phyloP scores from a whole-genome alignment of 371 early-diverging fungal genomes.

The Sporodiniella umbellata region DNA sequence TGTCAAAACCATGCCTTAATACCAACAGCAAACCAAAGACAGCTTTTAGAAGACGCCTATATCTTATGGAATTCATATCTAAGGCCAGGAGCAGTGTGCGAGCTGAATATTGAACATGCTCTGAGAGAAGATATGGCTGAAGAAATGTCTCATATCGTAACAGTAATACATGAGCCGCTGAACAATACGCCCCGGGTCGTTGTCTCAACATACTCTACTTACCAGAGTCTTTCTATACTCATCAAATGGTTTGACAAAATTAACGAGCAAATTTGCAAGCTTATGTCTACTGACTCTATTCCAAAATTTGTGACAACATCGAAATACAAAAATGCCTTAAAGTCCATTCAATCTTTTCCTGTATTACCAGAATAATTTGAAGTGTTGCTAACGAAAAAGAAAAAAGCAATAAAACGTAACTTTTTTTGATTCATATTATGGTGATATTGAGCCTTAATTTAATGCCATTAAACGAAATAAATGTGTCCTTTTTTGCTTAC shows the following conservation, averaged over 20 bases:
- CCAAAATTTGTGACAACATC: slow-evolving; percentile 61
- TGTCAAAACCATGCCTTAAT: neutral
- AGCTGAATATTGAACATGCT: slow-evolving; percentile 41
- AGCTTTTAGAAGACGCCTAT: slow-evolving; percentile 45
- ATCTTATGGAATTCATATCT: slow-evolving; percentile 46
- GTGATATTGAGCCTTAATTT: too few relatives aligned
- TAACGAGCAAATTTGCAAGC: slow-evolving; percentile 53
- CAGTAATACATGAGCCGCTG: slow-evolving; percentile 3
- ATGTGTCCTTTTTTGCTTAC: too few relatives aligned
- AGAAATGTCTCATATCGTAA: slow-evolving; percentile 24
- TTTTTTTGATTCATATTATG: too few relatives aligned
- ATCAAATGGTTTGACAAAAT: slow-evolving; percentile 53
- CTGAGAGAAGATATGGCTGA: slow-evolving; percentile 26
- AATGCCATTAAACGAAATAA: too few relatives aligned
- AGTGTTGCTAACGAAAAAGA: too few relatives aligned
- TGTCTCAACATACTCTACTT: slow-evolving; percentile 3
- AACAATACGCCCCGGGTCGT: slow-evolving; percentile 2
- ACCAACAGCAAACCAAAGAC: slow-evolving; percentile 8
- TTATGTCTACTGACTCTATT: slow-evolving; percentile 62
- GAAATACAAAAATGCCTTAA: slow-evolving; percentile 32
- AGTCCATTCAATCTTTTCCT: neutral
- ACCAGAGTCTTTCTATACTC: slow-evolving; percentile 8
- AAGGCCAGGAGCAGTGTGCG: slow-evolving; percentile 30
- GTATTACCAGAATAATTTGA: neutral
- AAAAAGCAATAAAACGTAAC: too few relatives aligned